Base-by-base conservation (phyloP, 352 stramenopile species). In the Pythium brachiatum region DNA sequence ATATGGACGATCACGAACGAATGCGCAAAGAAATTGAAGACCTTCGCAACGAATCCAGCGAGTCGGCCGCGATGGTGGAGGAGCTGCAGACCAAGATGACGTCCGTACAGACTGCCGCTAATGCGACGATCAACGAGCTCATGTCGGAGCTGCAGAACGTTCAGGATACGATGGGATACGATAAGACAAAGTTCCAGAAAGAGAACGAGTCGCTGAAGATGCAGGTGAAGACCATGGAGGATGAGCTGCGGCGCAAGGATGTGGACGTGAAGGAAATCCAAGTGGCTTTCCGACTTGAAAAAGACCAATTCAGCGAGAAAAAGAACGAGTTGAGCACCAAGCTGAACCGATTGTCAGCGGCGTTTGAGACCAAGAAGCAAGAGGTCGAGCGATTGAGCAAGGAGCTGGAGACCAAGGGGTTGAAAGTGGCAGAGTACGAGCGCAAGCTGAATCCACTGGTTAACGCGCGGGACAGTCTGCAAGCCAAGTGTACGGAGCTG, bases 81-180 rank as follows among this genome's bases (percentile, higher is more conserved):
- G 79, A 90, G 56, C 47, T 92, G 29, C 83, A 92, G 41, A 64
- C 52, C 13, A 89, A 92, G 57, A 77, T 92, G 54, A 77, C 73
- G 16, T 86, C 83, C 0, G 81, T 92, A 25, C 83, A 92, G 60
- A 87, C 54, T 59, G 83, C 83, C 6, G 83, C 83, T 15, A 92
- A 92, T 65, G 83, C 83, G 0, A 92, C 83, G 8, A 90, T 92
- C 48, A 87, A 92, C 58, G 83, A 92, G 23, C 60, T 92, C 2
- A 75, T 90, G 48, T 57, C 39, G 7, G 83, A 92, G 58, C 36
- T 92, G 9, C 81, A 89, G 57, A 66, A 66, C 25, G 73, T 73
- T 7, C 80, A 90, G 20, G 83, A 92, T 31, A 66, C 77, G 26
- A 64, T 86, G 18, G 68, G 73, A 13, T 73, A 77, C 9, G 83